phyloP scores from a whole-genome alignment of 2,329 filamentous ascomycete species.

The Colletotrichum sp. region DNA sequence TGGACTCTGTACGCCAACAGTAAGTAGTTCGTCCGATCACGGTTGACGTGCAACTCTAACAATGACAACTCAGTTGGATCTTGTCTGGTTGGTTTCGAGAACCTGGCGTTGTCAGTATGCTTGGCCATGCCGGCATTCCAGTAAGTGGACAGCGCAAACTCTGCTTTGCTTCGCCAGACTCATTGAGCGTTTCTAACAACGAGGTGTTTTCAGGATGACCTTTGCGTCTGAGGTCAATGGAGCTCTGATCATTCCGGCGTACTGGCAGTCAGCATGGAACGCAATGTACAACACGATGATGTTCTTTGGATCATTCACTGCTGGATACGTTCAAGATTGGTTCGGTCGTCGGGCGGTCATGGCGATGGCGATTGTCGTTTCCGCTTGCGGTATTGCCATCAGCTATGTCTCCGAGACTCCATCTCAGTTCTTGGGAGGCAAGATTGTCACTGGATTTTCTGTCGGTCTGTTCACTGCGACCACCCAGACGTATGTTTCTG shows the following conservation, averaged over 20 bases:
- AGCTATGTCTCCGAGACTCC: slow-evolving; percentile 19
- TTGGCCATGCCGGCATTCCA: slow-evolving; percentile 25
- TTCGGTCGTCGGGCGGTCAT: slow-evolving; percentile 23
- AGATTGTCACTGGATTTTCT: slow-evolving; percentile 25
- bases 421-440: slow-evolving; percentile 22
- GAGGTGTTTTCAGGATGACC: slow-evolving; percentile 1
- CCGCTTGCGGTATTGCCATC: slow-evolving; percentile 22
- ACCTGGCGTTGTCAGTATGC: slow-evolving; percentile 22
- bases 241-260: slow-evolving; percentile 24
- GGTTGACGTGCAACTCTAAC: not conserved
- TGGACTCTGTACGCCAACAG: slow-evolving; percentile 22
- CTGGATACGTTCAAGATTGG: slow-evolving; percentile 23
- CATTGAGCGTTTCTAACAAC: not conserved
- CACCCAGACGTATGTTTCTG: slow-evolving; percentile 38
- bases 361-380: slow-evolving; percentile 9
- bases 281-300: slow-evolving; percentile 24
- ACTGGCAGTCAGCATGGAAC: slow-evolving; percentile 28
- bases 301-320: slow-evolving; percentile 21
- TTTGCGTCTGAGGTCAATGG: slow-evolving; percentile 24
- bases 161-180: accelerated
- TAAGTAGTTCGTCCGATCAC: not conserved
- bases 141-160: not conserved
- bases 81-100: slow-evolving; percentile 23
- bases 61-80: slow-evolving; percentile 7
- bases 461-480: slow-evolving; percentile 22